These are phyloP conservation scores for Emmonsia crescens DNA, from an alignment of 2,329 filamentous ascomycete species.

Conservation along the genomic window DNA sequence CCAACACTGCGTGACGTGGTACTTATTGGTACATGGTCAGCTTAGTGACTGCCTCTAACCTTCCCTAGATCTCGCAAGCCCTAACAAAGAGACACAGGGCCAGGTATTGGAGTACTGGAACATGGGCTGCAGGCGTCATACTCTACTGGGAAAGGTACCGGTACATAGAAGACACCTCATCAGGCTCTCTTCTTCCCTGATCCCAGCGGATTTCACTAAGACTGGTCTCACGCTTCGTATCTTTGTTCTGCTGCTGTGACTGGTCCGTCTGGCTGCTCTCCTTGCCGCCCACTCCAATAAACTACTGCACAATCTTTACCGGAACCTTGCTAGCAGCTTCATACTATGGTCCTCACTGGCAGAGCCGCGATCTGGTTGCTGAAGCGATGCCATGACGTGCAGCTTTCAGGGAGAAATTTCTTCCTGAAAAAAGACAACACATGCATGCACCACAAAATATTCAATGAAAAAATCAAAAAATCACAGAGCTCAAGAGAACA, in stretches of 20 bases:
- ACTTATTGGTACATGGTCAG: background rate
- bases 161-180: background rate
- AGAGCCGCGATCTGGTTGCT: background rate
- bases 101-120: constrained; percentile 3
- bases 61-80: background rate
- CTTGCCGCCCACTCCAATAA: background rate
- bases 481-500: background rate
- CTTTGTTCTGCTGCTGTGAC: background rate
- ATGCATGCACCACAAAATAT: background rate
- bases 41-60: background rate
- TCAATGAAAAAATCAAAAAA: background rate
- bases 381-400: constrained; percentile 2
- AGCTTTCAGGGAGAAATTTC: background rate
- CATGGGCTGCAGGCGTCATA: background rate
- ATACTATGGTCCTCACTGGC: background rate
- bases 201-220: too few species aligned
- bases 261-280: background rate
- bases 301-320: constrained; percentile 4
- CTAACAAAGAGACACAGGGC: background rate
- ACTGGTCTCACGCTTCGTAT: background rate
- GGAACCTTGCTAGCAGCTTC: background rate
- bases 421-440: background rate
- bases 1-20: background rate
- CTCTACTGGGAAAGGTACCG: background rate
- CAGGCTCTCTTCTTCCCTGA: background rate